Evolutionary conservation across 441 rosid species (phyloP).

Genomic region (Omphalea diandra): DNA sequence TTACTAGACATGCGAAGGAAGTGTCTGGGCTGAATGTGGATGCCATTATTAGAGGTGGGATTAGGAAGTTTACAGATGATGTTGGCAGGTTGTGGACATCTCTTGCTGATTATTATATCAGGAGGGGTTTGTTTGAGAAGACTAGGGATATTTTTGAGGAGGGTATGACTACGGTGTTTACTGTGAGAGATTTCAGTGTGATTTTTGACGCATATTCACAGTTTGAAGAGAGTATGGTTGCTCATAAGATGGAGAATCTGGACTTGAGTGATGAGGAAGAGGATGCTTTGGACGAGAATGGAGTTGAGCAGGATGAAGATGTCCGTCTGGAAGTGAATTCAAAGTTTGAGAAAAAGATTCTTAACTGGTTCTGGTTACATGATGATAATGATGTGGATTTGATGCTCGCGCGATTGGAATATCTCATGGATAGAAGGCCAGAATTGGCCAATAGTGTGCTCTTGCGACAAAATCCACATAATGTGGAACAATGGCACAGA

Average conservation of each 20-base stretch:
- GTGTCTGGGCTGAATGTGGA: slow-evolving; percentile 91
- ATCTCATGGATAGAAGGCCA: slow-evolving; percentile 78
- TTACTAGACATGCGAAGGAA: slow-evolving; percentile 73
- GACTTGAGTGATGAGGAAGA: slow-evolving; percentile 72
- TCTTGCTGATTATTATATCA: slow-evolving; percentile 87
- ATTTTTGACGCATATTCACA: slow-evolving; percentile 82
- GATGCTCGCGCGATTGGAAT: slow-evolving; percentile 75
- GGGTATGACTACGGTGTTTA: slow-evolving; percentile 90
- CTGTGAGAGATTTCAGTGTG: slow-evolving; percentile 89
- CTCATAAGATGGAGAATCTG: slow-evolving; percentile 64
- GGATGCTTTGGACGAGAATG: slow-evolving; percentile 45
- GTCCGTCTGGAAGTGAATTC: slow-evolving; percentile 52
- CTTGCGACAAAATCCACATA: slow-evolving; percentile 90
- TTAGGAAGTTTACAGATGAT: slow-evolving; percentile 85
- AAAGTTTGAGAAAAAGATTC: slow-evolving; percentile 70
- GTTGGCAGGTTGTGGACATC: slow-evolving; percentile 96
- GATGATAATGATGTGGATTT: slow-evolving; percentile 80
- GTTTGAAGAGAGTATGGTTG: slow-evolving; percentile 79
- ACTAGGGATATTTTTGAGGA: slow-evolving; percentile 92
- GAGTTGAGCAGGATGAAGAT: slow-evolving; percentile 51
- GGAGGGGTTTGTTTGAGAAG: slow-evolving; percentile 83
- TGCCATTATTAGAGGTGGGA: slow-evolving; percentile 93
- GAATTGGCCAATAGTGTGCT: slow-evolving; percentile 91
- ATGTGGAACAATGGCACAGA: slow-evolving; percentile 95
- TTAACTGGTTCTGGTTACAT: slow-evolving; percentile 72